Conservation (phyloP, 768 basidiomycete genomes). For the Mycena amicta region DNA sequence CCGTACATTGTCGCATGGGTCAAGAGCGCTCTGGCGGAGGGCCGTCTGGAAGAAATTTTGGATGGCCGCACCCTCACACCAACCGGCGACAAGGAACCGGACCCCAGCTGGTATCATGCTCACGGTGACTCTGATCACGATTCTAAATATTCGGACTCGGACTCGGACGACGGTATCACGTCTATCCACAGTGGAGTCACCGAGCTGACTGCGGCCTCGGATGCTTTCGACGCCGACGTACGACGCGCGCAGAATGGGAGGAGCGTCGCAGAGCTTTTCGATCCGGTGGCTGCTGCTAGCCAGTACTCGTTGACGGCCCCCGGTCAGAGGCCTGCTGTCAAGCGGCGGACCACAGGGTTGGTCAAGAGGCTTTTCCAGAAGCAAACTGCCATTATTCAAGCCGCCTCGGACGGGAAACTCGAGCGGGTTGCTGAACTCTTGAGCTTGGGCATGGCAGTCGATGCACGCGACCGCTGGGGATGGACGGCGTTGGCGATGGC, state of each 20-base stretch:
- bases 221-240: constrained; percentile 15
- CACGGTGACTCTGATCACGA: background rate
- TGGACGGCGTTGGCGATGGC: constrained; percentile 24
- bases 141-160: background rate
- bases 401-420: constrained; percentile 22
- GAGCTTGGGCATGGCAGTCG: constrained; percentile 15
- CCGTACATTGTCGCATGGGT: constrained; percentile 20
- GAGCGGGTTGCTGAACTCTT: constrained; percentile 16
- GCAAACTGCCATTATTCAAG: constrained; percentile 22
- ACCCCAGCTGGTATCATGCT: constrained; percentile 1
- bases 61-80: background rate
- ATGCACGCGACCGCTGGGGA: constrained; percentile 15
- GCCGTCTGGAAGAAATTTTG: constrained; percentile 1
- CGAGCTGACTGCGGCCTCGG: constrained; percentile 2
- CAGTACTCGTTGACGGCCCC: constrained; percentile 1
- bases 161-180: background rate
- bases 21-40: constrained; percentile 13
- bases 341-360: constrained; percentile 13
- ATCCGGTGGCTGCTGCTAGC: constrained; percentile 7
- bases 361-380: constrained; percentile 21
- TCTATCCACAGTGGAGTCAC: constrained; percentile 4
- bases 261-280: constrained; percentile 11
- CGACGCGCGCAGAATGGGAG: constrained; percentile 4
- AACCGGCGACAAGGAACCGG: constrained; percentile 1
- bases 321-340: background rate